Evolutionary conservation across 805 yeast genomes (phyloP).

Genomic region (Cyberlindnera lachancei): DNA sequence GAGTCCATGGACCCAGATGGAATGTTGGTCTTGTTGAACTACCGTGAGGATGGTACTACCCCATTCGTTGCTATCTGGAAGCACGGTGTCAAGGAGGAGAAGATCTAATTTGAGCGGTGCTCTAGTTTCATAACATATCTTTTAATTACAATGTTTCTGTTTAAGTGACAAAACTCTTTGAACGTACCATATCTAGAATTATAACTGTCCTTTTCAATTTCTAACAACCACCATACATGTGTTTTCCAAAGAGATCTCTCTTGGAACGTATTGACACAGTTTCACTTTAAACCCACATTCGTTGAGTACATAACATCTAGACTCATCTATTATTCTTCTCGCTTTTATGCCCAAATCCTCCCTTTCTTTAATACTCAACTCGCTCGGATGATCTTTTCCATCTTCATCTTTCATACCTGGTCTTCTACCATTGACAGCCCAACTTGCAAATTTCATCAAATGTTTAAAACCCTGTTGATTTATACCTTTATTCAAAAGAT

Average conservation of each 20-base stretch:
- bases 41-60: conserved; percentile 99
- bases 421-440: conserved; percentile 78
- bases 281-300: conserved; percentile 34
- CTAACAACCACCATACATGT: conserved; percentile 38
- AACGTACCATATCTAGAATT: too few species aligned
- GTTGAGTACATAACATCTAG: conserved; percentile 47
- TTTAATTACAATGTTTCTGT: too few species aligned
- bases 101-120: conserved; percentile 66
- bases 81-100: conserved; percentile 88
- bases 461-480: conserved; percentile 34
- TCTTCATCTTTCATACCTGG: conserved; percentile 33
- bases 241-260: conserved; percentile 62
- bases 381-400: conserved; percentile 37
- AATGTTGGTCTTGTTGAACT: conserved; percentile 95
- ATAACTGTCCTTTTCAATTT: background rate
- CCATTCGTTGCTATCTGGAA: conserved; percentile 98
- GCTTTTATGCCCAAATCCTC: conserved; percentile 58
- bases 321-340: conserved; percentile 67
- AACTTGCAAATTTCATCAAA: conserved; percentile 63
- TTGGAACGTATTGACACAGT: conserved; percentile 51
- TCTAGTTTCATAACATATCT: too few species aligned
- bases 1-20: conserved; percentile 99
- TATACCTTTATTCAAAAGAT: conserved; percentile 18
- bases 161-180: too few species aligned
- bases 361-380: conserved; percentile 40